Conservation (phyloP, 495 filamentous ascomycete genomes). For the Neurospora sp. region DNA sequence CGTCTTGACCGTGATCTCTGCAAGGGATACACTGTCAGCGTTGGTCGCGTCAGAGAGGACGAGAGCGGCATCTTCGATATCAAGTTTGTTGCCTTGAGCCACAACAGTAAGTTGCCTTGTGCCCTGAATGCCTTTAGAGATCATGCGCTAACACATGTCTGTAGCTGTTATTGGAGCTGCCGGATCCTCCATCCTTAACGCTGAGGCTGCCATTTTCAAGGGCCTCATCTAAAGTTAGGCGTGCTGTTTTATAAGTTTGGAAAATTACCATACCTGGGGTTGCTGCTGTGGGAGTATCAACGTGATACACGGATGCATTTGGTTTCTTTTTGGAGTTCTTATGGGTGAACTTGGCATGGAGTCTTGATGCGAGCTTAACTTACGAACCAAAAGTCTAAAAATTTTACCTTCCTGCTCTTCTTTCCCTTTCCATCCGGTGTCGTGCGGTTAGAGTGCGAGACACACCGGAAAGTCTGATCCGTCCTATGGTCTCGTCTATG, state of each 20-base stretch:
- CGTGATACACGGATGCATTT: background rate
- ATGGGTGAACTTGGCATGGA: background rate
- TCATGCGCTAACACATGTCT: constrained; percentile 2
- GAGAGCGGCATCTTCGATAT: constrained; percentile 71
- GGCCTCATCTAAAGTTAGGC: constrained; percentile 55
- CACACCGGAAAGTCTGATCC: background rate
- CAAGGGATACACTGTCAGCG: constrained; percentile 70
- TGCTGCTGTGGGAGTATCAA: background rate
- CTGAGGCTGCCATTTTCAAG: constrained; percentile 85
- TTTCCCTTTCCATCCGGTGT: background rate
- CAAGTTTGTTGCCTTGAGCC: constrained; percentile 71
- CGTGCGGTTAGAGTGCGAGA: background rate
- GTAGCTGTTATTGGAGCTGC: constrained; percentile 85
- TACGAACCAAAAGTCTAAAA: background rate
- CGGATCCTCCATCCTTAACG: constrained; percentile 88
- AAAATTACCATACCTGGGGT: background rate
- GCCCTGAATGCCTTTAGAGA: background rate
- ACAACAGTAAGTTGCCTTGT: constrained; percentile 58
- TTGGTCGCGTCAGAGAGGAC: constrained; percentile 67
- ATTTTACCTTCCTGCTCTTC: background rate
- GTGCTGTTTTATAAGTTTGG: background rate
- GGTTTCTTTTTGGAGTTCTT: background rate
- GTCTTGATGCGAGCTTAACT: background rate
- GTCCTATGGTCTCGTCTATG: background rate
- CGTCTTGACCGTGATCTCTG: constrained; percentile 67